These are phyloP conservation scores for Insectozyma bohioensis DNA, from an alignment of 1,139 yeast genomes.

Conservation along the genomic window DNA sequence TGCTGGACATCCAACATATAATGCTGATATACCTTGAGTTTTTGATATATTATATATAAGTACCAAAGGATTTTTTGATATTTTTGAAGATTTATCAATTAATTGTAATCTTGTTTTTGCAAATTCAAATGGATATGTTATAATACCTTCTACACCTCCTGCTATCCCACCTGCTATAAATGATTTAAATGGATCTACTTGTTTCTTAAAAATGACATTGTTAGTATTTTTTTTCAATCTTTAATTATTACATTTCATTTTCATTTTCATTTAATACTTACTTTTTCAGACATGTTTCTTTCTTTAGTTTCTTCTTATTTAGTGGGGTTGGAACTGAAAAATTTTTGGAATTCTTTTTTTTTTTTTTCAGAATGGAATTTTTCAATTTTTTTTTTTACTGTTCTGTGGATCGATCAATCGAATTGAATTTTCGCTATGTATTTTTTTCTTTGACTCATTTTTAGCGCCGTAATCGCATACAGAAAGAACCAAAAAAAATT, in stretches of 20 bases:
- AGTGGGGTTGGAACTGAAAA: background rate
- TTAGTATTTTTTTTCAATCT: background rate
- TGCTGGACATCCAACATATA: constrained; percentile 98
- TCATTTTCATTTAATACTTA: too few species aligned
- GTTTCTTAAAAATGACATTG: constrained; percentile 5
- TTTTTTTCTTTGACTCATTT: too few species aligned
- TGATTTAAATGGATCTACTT: constrained; percentile 63
- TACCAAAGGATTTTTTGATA: constrained; percentile 77
- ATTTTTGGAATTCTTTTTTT: background rate
- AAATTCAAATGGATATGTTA: constrained; percentile 95
- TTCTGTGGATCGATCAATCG: too few species aligned
- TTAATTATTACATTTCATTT: too few species aligned
- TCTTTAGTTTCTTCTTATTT: background rate
- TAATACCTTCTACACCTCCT: constrained; percentile 88
- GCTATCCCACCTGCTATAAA: constrained; percentile 94
- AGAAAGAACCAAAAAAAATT: background rate
- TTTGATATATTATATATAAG: constrained; percentile 72
- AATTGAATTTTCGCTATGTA: too few species aligned
- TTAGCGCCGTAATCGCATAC: too few species aligned
- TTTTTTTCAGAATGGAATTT: background rate
- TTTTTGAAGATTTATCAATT: constrained; percentile 56
- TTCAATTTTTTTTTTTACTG: background rate
- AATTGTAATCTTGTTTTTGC: constrained; percentile 93
- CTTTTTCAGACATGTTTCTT: constrained; percentile 1
- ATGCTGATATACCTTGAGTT: constrained; percentile 74